A percentile compares a stretch with the other conserved stretches of the same genome.
Conservation (phyloP, 2,329 filamentous ascomycete species). For the Fusarium nodosum region DNA sequence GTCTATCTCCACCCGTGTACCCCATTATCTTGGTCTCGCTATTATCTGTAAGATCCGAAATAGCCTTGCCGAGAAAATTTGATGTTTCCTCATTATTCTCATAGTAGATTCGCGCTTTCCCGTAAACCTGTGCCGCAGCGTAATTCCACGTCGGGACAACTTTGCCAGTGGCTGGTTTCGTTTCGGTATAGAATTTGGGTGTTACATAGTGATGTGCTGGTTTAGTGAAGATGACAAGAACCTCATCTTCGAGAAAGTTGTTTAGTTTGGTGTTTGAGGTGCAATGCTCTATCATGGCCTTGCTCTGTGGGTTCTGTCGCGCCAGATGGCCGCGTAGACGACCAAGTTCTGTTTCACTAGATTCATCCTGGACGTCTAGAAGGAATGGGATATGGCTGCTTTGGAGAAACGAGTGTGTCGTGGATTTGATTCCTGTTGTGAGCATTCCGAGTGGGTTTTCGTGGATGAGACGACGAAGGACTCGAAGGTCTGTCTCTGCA, state of each 20-base stretch:
- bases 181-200: slow-evolving; percentile 75
- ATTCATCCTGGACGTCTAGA: slow-evolving; percentile 62
- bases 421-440: slow-evolving; percentile 70
- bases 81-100: slow-evolving; percentile 62
- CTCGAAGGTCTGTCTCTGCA: slow-evolving; percentile 63
- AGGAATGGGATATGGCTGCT: slow-evolving; percentile 73
- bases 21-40: slow-evolving; percentile 69
- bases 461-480: slow-evolving; percentile 68
- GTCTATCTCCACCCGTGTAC: slow-evolving; percentile 56
- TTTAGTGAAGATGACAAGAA: slow-evolving; percentile 73
- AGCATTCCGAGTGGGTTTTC: slow-evolving; percentile 72
- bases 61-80: slow-evolving; percentile 61
- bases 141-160: slow-evolving; percentile 82
- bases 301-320: slow-evolving; percentile 72
- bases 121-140: slow-evolving; percentile 73
- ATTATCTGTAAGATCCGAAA: slow-evolving; percentile 65
- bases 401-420: slow-evolving; percentile 64
- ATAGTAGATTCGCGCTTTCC: slow-evolving; percentile 65
- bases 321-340: slow-evolving; percentile 72
- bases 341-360: slow-evolving; percentile 55
- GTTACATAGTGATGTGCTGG: slow-evolving; percentile 74
- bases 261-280: slow-evolving; percentile 8
- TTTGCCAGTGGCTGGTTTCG: slow-evolving; percentile 73
- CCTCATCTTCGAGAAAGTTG: slow-evolving; percentile 62
- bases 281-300: slow-evolving; percentile 67